Conservation (phyloP, 495 filamentous ascomycete species). For the Echria macrotheca region DNA sequence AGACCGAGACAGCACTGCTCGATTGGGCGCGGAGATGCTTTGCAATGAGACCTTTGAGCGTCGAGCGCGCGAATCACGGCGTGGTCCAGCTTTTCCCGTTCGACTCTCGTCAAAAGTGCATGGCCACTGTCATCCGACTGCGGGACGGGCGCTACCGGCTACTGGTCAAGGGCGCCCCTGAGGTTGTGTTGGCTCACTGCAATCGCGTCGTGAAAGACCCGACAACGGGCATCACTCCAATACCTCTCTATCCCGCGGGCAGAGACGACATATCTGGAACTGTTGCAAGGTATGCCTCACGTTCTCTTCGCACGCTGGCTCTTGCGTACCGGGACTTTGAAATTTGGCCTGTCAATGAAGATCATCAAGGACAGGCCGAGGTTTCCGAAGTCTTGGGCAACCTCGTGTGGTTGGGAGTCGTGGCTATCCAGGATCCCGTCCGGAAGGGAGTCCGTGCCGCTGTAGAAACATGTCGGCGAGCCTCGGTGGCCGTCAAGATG, state of each 20-base stretch:
- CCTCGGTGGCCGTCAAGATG: slow-evolving; percentile 81
- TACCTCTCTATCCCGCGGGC: slow-evolving; percentile 48
- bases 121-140: slow-evolving; percentile 68
- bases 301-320: slow-evolving; percentile 84
- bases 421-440: slow-evolving; percentile 83
- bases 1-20: slow-evolving; percentile 81
- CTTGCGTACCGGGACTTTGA: slow-evolving; percentile 85
- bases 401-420: slow-evolving; percentile 74
- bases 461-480: slow-evolving; percentile 65
- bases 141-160: slow-evolving; percentile 59
- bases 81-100: slow-evolving; percentile 75
- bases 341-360: slow-evolving; percentile 58
- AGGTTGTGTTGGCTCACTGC: slow-evolving; percentile 73
- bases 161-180: slow-evolving; percentile 80
- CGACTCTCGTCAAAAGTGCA: slow-evolving; percentile 79
- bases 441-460: slow-evolving; percentile 70
- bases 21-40: slow-evolving; percentile 66
- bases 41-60: slow-evolving; percentile 45
- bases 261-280: slow-evolving; percentile 53
- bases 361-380: slow-evolving; percentile 53
- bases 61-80: slow-evolving; percentile 59
- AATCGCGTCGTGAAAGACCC: slow-evolving; percentile 64
- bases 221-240: slow-evolving; percentile 49
- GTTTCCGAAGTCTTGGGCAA: slow-evolving; percentile 68
- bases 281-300: slow-evolving; percentile 71